Evolutionary conservation across 345 rosid species (phyloP), one percentile per base, ranked within the genome.

Genomic region (Isatis tinctoria): DNA sequence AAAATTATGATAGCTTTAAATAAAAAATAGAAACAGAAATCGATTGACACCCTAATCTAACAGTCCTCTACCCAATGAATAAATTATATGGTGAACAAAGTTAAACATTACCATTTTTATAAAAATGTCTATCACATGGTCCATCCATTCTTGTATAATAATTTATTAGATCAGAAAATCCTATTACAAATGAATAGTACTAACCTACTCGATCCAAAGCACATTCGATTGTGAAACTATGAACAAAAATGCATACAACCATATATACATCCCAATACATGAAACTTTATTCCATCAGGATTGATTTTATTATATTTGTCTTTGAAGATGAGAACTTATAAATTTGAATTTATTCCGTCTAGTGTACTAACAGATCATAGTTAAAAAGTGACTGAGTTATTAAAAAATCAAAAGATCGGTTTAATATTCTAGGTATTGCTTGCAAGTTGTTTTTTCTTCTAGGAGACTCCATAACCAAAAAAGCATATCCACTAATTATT

Each of bases 401-500:
- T 13, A 76, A 45, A 56, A 24, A 45, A 51, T 12, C 8, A 62
- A 67, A 67, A 43, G 43, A 69, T 56, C 56, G 62, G 68, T 58
- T 48, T 70, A 26, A 40, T 71, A 70, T 77, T 77, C 80, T 70
- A 76, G 65, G 75, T 63, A 3, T 76, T 40, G 44, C 60, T 57
- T 65, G 73, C 80, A 77, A 77, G 73, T 72, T 71, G 73, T 54
- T 62, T 44, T 36, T 63, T 71, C 33, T 71, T 65, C 73, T 65
- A 65, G 72, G 76, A 56, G 62, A 70, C 72, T 77, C 80, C 60
- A 77, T 37, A 71, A 59, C 18, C 73, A 58, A 70, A 77, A 76
- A 77, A 71, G 73, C 73, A 77, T 58, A 58, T 77, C 80, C 64
- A 71, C 63, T 70, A 47, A 40, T 59, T 65, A 71, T 39, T 65